Percentiles rank a stretch among this genome's conserved stretches.
phyloP scores from a whole-genome alignment of 495 filamentous ascomycete genomes.

The Alectoria sarmentosa region DNA sequence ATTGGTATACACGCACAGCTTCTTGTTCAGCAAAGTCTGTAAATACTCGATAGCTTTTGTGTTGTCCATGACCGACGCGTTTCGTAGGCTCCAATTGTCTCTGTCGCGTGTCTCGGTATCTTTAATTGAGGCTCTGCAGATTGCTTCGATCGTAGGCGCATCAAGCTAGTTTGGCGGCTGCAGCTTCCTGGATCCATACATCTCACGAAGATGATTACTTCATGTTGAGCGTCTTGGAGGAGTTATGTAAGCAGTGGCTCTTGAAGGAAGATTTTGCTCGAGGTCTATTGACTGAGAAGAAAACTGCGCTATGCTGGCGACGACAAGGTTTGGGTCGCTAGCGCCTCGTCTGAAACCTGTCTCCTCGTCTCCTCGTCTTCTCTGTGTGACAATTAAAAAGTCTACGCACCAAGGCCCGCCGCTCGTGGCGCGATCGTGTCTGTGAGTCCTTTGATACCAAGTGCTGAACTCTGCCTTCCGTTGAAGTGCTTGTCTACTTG shows the following conservation, averaged over 20 bases:
- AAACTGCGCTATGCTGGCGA: background rate
- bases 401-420: background rate
- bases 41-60: conserved; percentile 39
- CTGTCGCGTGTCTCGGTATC: background rate
- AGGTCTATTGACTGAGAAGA: background rate
- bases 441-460: no score
- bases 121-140: conserved; percentile 5
- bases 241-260: background rate
- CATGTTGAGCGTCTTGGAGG: background rate
- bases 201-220: background rate
- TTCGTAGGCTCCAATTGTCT: background rate
- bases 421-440: background rate
- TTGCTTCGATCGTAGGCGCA: background rate
- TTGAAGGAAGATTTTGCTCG: background rate
- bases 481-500: background rate
- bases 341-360: background rate
- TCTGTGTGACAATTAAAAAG: background rate
- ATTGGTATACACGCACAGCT: conserved; percentile 69
- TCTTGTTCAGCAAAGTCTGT: conserved; percentile 42
- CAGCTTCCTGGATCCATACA: background rate
- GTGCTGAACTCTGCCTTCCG: background rate
- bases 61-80: conserved; percentile 33
- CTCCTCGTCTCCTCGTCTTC: background rate
- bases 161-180: conserved; percentile 1
- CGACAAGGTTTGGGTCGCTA: background rate